Evolutionary conservation across 768 basidiomycete genomes (phyloP), one percentile per base, ranked within the genome.

Genomic region (Mycena olivaceomarginata): DNA sequence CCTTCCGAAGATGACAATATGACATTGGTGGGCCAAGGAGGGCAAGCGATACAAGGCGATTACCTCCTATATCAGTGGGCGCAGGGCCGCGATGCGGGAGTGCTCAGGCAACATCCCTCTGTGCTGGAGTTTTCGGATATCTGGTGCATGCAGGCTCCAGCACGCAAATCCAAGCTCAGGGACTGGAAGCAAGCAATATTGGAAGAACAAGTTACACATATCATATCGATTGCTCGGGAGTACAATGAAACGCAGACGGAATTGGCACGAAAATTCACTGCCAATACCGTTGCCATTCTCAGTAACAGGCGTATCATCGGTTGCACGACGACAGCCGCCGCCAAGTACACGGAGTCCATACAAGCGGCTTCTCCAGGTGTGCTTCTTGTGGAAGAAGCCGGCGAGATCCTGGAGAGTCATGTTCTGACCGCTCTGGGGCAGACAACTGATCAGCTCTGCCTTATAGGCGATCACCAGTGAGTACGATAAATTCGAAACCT

Each of bases 401-500:
- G 94, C 8, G 94, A 95, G 79, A 94, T 94, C 59, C 81, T 94
- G 2, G 94, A 94, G 80, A 92, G 91, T 73, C 94, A 94, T 78
- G 84, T 93, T 48, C 76, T 94, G 51, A 93, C 93, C 0, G 90
- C 94, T 0, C 83, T 94, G 5, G 89, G 89, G 5, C 92, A 94
- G 41, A 81, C 94, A 67, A 91, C 94, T 78, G 31, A 31, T 31
- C 31, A 31, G 31, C 31, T 31, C 31, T 31, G 31, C 31, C 85
- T 95, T 6, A 94, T 95, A 41, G 94, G 94, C 0, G 94, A 95
- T 79, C 94, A 94, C 82, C 91, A 94, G 94, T 94, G 83, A 16
- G 91, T 83, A 46, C 31, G 59, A 46, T 40, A 51, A 39, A 63
- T 7, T 6, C 41, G 18, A 20, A 12, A 11, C 31, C 31, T 31